Percentiles rank a stretch among this genome's conserved stretches.
Conservation (phyloP, 2,329 filamentous ascomycete species). For the Colletotrichum salicis region DNA sequence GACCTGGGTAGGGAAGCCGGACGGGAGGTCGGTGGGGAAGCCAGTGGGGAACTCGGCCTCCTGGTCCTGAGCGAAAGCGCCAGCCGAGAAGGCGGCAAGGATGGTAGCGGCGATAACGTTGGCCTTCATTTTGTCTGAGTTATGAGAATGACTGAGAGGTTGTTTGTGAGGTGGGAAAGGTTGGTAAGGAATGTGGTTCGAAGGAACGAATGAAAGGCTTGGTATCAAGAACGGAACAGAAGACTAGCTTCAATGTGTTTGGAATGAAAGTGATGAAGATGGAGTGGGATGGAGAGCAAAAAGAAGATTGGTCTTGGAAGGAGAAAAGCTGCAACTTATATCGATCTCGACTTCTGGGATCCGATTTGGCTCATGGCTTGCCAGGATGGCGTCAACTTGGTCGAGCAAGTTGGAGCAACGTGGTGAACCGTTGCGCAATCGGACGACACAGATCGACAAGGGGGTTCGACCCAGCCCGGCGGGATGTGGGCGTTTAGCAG, state of each 20-base stretch:
- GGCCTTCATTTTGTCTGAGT: constrained; percentile 28
- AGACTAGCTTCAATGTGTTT: constrained; percentile 31
- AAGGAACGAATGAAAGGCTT: constrained; percentile 16
- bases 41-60: constrained; percentile 20
- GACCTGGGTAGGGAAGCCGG: constrained; percentile 15
- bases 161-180: neutral
- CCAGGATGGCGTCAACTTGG: constrained; percentile 20
- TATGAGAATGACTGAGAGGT: neutral
- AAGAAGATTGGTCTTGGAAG: neutral
- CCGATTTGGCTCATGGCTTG: constrained; percentile 3
- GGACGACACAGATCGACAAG: constrained; percentile 17
- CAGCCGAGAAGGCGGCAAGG: constrained; percentile 29
- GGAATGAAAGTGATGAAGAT: constrained; percentile 31
- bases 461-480: constrained; percentile 8
- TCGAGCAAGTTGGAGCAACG: constrained; percentile 3
- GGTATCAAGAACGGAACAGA: constrained; percentile 31
- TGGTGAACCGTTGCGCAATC: constrained; percentile 20
- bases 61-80: constrained; percentile 20
- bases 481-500: constrained; percentile 24
- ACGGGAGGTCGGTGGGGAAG: neutral
- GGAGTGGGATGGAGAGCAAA: neutral
- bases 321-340: constrained; percentile 19
- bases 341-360: neutral
- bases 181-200: constrained; percentile 3
- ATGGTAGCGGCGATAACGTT: constrained; percentile 28